Percentiles rank a stretch among this genome's conserved stretches.
These are phyloP conservation scores for Lachancea mirantina DNA, from an alignment of 805 yeast species.

Conservation along the genomic window DNA sequence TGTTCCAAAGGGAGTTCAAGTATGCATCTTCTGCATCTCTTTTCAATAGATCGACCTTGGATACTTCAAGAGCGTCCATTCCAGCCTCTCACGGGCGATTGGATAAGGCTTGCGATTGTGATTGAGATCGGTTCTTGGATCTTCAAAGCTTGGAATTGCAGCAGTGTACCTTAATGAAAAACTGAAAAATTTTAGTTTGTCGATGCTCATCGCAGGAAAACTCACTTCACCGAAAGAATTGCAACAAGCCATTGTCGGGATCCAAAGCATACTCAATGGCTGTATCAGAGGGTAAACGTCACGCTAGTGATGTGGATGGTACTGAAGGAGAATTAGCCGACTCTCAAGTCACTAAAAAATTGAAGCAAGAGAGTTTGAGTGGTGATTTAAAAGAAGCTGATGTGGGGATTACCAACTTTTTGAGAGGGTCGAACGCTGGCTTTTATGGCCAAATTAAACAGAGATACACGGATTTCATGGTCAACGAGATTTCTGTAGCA, in stretches of 20 bases:
- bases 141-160: too few species aligned
- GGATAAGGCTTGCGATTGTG: too few species aligned
- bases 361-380: too few species aligned
- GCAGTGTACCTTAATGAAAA: too few species aligned
- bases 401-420: constrained; percentile 79
- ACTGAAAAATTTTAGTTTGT: constrained; percentile 5
- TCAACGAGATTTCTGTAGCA: constrained; percentile 68
- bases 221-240: not conserved
- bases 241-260: too few species aligned
- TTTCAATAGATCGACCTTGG: too few species aligned
- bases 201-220: constrained; percentile 1
- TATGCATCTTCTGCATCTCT: constrained; percentile 26
- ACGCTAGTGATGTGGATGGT: constrained; percentile 1
- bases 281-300: constrained; percentile 1
- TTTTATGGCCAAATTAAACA: constrained; percentile 79
- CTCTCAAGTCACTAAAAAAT: too few species aligned
- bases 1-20: constrained; percentile 22
- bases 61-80: too few species aligned
- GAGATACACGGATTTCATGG: constrained; percentile 88
- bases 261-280: not conserved
- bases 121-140: too few species aligned
- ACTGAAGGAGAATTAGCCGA: not conserved
- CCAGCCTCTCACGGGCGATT: too few species aligned
- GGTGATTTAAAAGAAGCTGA: constrained; percentile 45
- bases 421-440: constrained; percentile 50